Evolutionary conservation across 305 asterid genomes (phyloP).

Genomic region (Rubia occidens): DNA sequence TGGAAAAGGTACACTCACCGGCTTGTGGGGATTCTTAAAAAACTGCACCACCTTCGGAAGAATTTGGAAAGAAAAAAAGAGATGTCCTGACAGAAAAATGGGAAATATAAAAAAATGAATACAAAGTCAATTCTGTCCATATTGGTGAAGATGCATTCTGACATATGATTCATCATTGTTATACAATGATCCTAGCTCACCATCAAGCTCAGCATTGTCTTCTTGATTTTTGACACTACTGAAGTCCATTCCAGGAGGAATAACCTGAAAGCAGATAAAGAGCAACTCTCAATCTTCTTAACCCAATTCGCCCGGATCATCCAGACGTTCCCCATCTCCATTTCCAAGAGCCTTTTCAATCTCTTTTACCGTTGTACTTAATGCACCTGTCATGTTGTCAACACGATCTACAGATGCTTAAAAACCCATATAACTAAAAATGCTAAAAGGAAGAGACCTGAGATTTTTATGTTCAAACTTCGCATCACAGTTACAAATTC

Average conservation of each 20-base stretch:
- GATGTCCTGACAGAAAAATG: not conserved
- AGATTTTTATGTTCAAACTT: too few species aligned
- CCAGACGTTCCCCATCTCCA: too few species aligned
- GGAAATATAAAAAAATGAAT: not conserved
- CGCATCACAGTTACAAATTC: too few species aligned
- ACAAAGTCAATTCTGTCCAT: slow-evolving; percentile 28
- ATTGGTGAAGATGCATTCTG: slow-evolving; percentile 7
- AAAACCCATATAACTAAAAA: too few species aligned
- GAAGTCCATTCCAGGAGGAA: slow-evolving; percentile 95
- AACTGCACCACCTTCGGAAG: slow-evolving; percentile 64
- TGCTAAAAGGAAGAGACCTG: too few species aligned
- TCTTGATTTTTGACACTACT: slow-evolving; percentile 66
- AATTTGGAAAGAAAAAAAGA: slow-evolving; percentile 1
- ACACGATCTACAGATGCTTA: too few species aligned
- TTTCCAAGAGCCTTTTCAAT: too few species aligned
- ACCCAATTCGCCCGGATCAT: too few species aligned
- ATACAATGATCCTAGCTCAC: slow-evolving; percentile 52
- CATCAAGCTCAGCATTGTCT: slow-evolving; percentile 51
- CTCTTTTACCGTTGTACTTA: too few species aligned
- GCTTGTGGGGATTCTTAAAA: slow-evolving; percentile 87
- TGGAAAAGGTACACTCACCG: slow-evolving; percentile 31
- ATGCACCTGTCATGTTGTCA: too few species aligned
- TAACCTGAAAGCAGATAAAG: slow-evolving; percentile 36
- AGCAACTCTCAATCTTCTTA: too few species aligned
- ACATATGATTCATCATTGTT: slow-evolving; percentile 41